phyloP scores from a whole-genome alignment of 2,329 filamentous ascomycete genomes.

The Plenodomus tracheiphilus region DNA sequence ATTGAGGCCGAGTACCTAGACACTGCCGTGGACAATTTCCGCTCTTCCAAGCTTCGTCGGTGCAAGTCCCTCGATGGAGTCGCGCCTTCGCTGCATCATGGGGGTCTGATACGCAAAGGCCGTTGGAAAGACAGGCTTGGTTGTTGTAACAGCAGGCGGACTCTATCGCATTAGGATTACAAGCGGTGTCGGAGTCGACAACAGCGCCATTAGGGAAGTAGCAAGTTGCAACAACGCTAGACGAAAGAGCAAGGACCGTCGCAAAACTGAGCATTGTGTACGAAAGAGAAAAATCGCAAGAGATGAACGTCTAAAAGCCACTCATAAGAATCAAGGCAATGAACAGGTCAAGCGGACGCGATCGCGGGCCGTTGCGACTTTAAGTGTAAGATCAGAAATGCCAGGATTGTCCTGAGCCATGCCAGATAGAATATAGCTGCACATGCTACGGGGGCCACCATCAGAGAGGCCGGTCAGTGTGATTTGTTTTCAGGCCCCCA shows the following conservation, averaged over 20 bases:
- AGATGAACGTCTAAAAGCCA: neutral
- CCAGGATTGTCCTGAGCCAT: too few relatives aligned
- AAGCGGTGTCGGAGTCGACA: conserved; percentile 16
- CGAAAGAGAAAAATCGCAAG: neutral
- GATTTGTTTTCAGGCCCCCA: neutral
- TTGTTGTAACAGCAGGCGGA: conserved; percentile 31
- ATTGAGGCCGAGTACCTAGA: conserved; percentile 10
- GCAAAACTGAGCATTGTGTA: neutral
- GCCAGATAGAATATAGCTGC: neutral
- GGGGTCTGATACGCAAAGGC: conserved; percentile 32
- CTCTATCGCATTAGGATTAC: conserved; percentile 20
- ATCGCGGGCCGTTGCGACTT: neutral
- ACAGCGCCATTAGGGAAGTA: conserved; percentile 20
- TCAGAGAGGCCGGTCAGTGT: neutral
- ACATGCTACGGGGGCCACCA: neutral
- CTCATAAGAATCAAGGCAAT: neutral
- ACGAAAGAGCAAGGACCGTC: neutral
- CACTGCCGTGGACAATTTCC: conserved; percentile 31
- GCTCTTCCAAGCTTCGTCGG: conserved; percentile 28
- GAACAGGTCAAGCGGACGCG: neutral
- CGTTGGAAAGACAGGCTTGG: conserved; percentile 38
- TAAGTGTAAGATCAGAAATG: neutral
- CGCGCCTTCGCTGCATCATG: conserved; percentile 20
- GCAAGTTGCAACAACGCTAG: conserved; percentile 13
- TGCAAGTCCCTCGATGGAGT: conserved; percentile 32